Base-by-base conservation (phyloP, 495 filamentous ascomycete genomes). In the Astrocystis sublimbata region DNA sequence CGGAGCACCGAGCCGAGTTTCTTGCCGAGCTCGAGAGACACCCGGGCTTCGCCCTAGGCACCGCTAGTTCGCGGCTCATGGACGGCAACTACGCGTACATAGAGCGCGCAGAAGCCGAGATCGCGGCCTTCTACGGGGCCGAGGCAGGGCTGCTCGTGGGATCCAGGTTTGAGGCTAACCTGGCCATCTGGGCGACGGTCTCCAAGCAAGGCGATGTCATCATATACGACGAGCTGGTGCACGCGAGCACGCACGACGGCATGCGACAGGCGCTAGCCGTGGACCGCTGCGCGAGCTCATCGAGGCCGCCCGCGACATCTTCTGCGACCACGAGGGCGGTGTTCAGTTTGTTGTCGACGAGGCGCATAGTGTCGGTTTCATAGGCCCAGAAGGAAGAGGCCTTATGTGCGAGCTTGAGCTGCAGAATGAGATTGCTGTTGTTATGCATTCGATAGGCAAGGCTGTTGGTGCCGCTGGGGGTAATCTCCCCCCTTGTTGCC, bases 301-400 rank as follows among this genome's bases (percentile, higher is more conserved):
- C n/a, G n/a, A n/a, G n/a, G n/a, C n/a, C n/a, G n/a, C n/a, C n/a
- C n/a, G n/a, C n/a, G 73, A 78, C 6, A 83, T 9, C 33, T 46
- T n/a, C 1, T 21, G 8, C 24, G 46, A n/a, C n/a, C 13, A 58
- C 3, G n/a, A n/a, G n/a, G 74, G 73, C 1, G 86, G 86, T 68
- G 82, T 74, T 5, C 79, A 86, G 61, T 78, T 89, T 24, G 76
- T 88, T 19, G 79, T 90, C 10, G 87, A 90, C 56, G 87, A 90
- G 65, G 86, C 87, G 0, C 87, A 90, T 68, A 78, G 79, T 0
- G 87, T 83, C 19, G 87, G 87, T 1, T 76, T 86, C 0, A 75
- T 84, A 58, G 87, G 87, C 0, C 76, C 77, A 0, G 66, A 76
- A 0, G 87, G 87, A 0, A 70, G 77, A 1, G 87, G 87, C 0